Base-by-base conservation (phyloP, 139 green algal species). In the Mesotaenium endlicherianum region DNA sequence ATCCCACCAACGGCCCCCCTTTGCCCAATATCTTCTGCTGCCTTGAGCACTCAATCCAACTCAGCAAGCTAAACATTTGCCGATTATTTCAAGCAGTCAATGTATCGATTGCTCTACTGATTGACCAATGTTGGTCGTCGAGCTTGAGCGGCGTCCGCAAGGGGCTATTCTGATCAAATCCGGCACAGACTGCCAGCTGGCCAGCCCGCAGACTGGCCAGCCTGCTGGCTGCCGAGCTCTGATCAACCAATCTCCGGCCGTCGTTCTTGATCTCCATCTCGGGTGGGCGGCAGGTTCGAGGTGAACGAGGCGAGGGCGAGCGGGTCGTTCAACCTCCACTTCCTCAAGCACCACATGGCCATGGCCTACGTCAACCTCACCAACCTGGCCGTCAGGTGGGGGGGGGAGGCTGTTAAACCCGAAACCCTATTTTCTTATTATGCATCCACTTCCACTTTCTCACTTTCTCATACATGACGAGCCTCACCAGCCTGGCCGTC, bases 271-370 rank as follows among this genome's bases (percentile, higher is more conserved):
- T 64, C 20, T 64, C 20, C 20, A 64, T 64, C 26, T 64, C 26
- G 50, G 26, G 50, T n/a, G n/a, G 50, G 20, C 26, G 50, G 45
- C 75, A 82, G 75, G 30, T 47, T 82, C 42, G 75, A 82, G 60
- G 44, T 82, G 20, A 43, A 82, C 47, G 75, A 82, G 20, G 41
- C 14, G 5, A 11, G 41, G 6, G 75, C 77, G 30, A 82, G 50
- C 49, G 75, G 75, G 30, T 82, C 75, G 39, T 82, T 82, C 42
- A 75, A 82, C 50, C 43, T 82, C 17, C n/a, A 59, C 45, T 82
- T 82, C 49, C 38, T 82, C 55, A 75, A 44, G 17, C 75, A 40
- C 58, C 40, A 39, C 42, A 26, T 82, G 20, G 77, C 75, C n/a
- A 43, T 82, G 17, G 75, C 75, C n/a, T 82, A 82, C 34, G 36